Evolutionary conservation across 2,329 filamentous ascomycete genomes (phyloP), one percentile per base, ranked within the genome.

Genomic region (Lecanosticta acicola): DNA sequence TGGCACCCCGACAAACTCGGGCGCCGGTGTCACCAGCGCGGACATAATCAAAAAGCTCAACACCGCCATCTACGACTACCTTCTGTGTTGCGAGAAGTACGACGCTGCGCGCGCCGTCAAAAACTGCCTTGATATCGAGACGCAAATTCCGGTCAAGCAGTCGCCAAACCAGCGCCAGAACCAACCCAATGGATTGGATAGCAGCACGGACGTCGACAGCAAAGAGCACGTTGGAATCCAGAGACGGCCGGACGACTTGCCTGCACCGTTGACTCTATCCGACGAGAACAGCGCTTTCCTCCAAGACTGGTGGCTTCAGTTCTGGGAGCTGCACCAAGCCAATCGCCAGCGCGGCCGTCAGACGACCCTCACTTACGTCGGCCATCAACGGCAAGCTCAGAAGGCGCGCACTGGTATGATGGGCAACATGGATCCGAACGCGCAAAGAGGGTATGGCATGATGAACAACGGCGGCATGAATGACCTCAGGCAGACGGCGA

Each of bases 241-340:
- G 56, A 90, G 91, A 65, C 77, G 85, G 35, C 86, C 87, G 1
- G 79, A 83, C 46, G 89, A 94, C 61, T 76, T 97, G 32, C 91
- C 91, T 3, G 76, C 79, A 4, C 83, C 88, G 10, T 81, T 81
- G 52, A 73, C 88, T 4, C 81, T 83, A 10, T 77, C 74, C 63
- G 77, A 78, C 39, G 74, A 75, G 44, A 85, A 84, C 59, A 85
- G 79, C 51, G 87, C 87, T 19, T 97, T 98, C 62, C 75, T 98
- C n/a, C 85, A 88, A 58, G 93, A 97, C 62, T 98, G 93, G 93
- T 98, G 94, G 73, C 87, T 84, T 62, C 78, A 96, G 42, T 98
- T 98, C 68, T 97, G 89, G 89, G 93, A 98, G 61, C 88, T 97
- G 58, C 94, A 86, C 68, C 82, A 82, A 62, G 87, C 88, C 45